Evolutionary conservation across 805 yeast species (phyloP), one percentile per base, ranked within the genome.

Genomic region (Kodamaea sagamina): DNA sequence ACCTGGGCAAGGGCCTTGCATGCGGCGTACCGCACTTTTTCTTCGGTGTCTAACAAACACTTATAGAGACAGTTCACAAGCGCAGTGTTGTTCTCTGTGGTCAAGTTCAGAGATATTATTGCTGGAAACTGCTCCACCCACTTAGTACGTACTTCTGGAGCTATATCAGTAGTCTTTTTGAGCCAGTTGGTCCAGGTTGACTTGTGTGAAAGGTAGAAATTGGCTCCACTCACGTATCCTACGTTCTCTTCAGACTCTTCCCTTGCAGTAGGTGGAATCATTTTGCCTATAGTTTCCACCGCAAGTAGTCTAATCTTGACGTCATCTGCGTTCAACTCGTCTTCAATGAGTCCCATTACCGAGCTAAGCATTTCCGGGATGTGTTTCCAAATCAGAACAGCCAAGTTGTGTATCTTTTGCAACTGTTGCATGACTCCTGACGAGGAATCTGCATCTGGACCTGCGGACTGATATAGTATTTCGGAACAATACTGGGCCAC

Each of bases 401-500:
- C 66, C 25, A 88, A 63, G 9, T 62, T 71, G 55, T 89, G 95
- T 3, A 86, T 68, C 36, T 9, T 42, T 42, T 21, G 44, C 35
- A 6, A 53, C 8, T 57, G 59, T n/a, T 60, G 62, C 11, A 39
- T 36, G 44, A 55, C 21, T 48, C 59, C 50, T 4, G 65, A 53
- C 2, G 34, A 13, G 5, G 34, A 17, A 17, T 13, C 34, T 29
- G 15, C 34, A 6, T 15, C 34, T 7, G 34, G 34, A 2, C 34
- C 34, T 15, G 19, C 34, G 11, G 72, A 71, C 29, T 79, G 85
- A 53, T 82, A 82, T 7, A 89, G 59, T 46, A 81, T 71, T 53
- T 89, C 96, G 0, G 95, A 82, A 49, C 88, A 86, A 51, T 82
- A 84, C 57, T 83, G 89, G 2, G 95, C 84, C 25, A 87, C 69